Evolutionary conservation across 441 rosid species (phyloP), one percentile per base, ranked within the genome.

Genomic region (Pelargonium australe): DNA sequence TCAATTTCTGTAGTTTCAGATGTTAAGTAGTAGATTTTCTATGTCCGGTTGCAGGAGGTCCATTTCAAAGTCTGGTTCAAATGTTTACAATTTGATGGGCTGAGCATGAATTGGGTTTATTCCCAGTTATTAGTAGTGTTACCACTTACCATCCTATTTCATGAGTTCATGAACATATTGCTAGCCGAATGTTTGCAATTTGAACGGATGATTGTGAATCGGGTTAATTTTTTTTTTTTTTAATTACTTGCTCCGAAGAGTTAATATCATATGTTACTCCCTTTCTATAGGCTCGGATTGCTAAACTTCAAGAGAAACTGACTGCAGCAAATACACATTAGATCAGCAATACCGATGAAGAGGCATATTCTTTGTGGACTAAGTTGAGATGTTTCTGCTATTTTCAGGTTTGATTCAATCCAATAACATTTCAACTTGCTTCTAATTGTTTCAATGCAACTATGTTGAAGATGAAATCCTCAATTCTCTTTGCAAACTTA

Each of bases 241-340:
- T 9, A 65, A n/a, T 58, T 63, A 2, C 17, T 43, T 73, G 70
- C 41, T 9, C 10, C 10, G 13, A 49, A 68, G 45, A 23, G 10
- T 74, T 66, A 28, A 41, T 55, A 9, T 2, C 7, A 11, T 65
- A 0, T 49, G n/a, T 23, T 66, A 63, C 41, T 45, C 20, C 37
- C 23, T 66, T 51, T 17, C 17, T 75, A 74, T 79, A 90, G 97
- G 75, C 68, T 60, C 89, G 90, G 67, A 83, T 87, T 61, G 83
- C 81, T 28, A 83, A 84, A 63, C 86, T 91, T 66, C 82, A 73
- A 64, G 82, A 84, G 77, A 85, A 81, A 73, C 79, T 73, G 60
- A 75, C 63, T 65, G 81, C 83, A 63, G 77, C 74, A 37, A 80
- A 84, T 77, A 58, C 62, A 49, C 40, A 74, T 16, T 47, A 69